phyloP scores from a whole-genome alignment of 495 filamentous ascomycete genomes.

The Lasiosphaeria miniovina region DNA sequence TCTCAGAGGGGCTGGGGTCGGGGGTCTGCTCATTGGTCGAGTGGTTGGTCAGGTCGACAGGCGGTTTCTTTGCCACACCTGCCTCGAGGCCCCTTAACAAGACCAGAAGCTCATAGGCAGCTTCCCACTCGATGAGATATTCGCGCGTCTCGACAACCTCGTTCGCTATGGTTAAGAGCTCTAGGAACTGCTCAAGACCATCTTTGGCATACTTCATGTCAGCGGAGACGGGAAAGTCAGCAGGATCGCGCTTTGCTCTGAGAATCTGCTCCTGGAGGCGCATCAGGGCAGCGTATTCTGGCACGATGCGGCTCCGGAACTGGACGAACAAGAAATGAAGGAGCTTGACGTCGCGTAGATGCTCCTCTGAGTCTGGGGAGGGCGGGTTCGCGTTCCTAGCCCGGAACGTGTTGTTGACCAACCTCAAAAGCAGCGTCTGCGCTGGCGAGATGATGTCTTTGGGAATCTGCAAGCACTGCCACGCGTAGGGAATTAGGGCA shows the following conservation, averaged over 20 bases:
- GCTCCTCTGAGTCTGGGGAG: conserved; percentile 46
- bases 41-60: conserved; percentile 28
- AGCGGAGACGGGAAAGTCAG: conserved; percentile 87
- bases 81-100: conserved; percentile 82
- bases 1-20: conserved; percentile 26
- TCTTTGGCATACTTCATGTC: conserved; percentile 87
- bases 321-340: conserved; percentile 89
- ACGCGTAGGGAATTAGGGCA: conserved; percentile 83
- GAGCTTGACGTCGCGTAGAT: conserved; percentile 52
- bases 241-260: conserved; percentile 40
- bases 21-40: conserved; percentile 15
- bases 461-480: conserved; percentile 81
- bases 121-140: conserved; percentile 87
- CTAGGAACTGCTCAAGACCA: conserved; percentile 86
- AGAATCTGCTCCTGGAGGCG: conserved; percentile 89
- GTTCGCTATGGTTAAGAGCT: conserved; percentile 88
- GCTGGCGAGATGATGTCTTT: conserved; percentile 96
- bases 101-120: conserved; percentile 76
- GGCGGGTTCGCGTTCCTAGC: conserved; percentile 58
- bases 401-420: conserved; percentile 85
- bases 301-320: conserved; percentile 86
- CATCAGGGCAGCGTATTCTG: conserved; percentile 88
- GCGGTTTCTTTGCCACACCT: conserved; percentile 66
- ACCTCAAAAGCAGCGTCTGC: conserved; percentile 85
- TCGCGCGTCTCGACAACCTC: conserved; percentile 56